These are phyloP conservation scores for Candida sanyaensis DNA, from an alignment of 1,139 yeast genomes.

Conservation along the genomic window DNA sequence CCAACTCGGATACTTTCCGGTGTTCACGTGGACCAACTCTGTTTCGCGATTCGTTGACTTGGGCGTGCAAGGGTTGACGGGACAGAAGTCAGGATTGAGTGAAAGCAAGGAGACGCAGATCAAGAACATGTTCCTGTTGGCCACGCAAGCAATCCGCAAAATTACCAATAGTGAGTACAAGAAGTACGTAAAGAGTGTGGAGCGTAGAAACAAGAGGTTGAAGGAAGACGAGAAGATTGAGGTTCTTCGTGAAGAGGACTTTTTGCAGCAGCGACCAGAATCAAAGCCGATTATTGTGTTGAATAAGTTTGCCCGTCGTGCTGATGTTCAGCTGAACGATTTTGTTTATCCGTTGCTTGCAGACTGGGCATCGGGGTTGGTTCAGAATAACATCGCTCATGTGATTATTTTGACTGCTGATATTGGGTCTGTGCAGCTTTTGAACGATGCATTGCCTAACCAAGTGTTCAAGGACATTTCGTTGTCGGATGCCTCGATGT, in stretches of 20 bases:
- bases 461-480: conserved; percentile 78
- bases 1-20: conserved; percentile 89
- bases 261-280: conserved; percentile 82
- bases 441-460: conserved; percentile 76
- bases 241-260: conserved; percentile 71
- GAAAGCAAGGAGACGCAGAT: conserved; percentile 84
- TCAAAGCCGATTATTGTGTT: conserved; percentile 85
- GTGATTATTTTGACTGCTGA: conserved; percentile 87
- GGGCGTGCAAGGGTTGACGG: conserved; percentile 87
- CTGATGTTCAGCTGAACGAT: conserved; percentile 53
- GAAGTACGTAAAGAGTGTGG: conserved; percentile 26
- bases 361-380: conserved; percentile 83
- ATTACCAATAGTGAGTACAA: conserved; percentile 55
- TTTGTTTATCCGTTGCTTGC: conserved; percentile 77
- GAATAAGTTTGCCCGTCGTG: conserved; percentile 63
- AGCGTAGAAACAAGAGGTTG: conserved; percentile 12
- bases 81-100: conserved; percentile 89
- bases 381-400: conserved; percentile 82
- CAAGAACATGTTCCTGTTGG: conserved; percentile 75
- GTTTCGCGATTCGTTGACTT: conserved; percentile 80
- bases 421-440: conserved; percentile 68
- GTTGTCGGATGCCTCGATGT: conserved; percentile 78
- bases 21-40: conserved; percentile 89
- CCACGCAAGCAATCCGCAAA: conserved; percentile 70
- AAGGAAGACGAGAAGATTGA: conserved; percentile 19